Base-by-base conservation (phyloP, 805 yeast genomes). In the Sungouiozyma ichnusensis region DNA sequence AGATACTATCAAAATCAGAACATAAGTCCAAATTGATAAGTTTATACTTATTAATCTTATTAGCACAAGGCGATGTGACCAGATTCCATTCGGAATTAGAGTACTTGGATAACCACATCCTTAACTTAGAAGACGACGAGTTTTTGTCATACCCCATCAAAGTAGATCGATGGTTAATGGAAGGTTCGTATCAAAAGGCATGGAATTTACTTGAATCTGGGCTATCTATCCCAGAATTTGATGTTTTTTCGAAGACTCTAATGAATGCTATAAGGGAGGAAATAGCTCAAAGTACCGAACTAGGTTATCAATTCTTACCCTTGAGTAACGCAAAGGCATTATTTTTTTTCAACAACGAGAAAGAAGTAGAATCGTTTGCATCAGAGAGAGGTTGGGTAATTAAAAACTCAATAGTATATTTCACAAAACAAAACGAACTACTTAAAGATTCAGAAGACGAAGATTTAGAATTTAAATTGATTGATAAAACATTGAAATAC, bases 131-230 rank as follows among this genome's bases (percentile, higher is more conserved):
- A 51, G 68, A 71, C 31, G 95, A 85, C 59, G 68, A 72, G 50
- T 85, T 72, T 59, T 68, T 90, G 51, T 74, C 77, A 38, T 87
- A 87, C 60, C 97, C 97, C 18, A 79, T 90, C 41, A 79, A 79
- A 51, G 77, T 92, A 53, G 97, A 92, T 62, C 79, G 85, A 50
- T 85, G 94, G 82, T 74, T 92, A 50, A 86, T 90, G 81, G 97
- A 92, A 65, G 98, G 98, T 35, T 83, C 90, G 49, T 92, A 88
- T 64, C 92, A 86, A 62, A 85, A 85, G 63, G 90, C 88, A 37
- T 84, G 92, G 82, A 80, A 76, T 51, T 72, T 84, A 42, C 72
- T 83, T 65, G 57, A 53, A 52, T 51, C 49, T 42, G 66, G 59
- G 6, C 51, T 48, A 40, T 59, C 54, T 36, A 77, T 80, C 49